Conservation (phyloP, 2,329 filamentous ascomycete species). For the Fusarium piperis region DNA sequence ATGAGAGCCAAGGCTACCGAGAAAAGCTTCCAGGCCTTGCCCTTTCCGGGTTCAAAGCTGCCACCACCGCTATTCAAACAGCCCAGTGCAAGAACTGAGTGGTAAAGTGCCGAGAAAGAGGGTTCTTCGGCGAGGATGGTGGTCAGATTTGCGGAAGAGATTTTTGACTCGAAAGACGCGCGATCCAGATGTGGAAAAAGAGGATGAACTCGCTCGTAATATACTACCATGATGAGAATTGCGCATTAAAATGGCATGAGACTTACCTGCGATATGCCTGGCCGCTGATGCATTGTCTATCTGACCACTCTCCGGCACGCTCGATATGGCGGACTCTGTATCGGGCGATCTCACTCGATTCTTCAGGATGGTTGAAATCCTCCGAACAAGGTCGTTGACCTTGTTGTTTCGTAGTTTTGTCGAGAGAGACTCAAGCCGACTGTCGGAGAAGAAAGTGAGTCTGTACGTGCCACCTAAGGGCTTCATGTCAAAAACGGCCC, state of each 20-base stretch:
- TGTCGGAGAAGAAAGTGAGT: conserved; percentile 36
- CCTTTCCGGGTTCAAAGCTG: conserved; percentile 35
- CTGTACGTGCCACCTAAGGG: conserved; percentile 28
- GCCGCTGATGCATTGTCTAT: conserved; percentile 4
- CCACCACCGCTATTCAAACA: conserved; percentile 29
- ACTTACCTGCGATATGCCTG: conserved; percentile 20
- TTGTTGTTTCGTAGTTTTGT: conserved; percentile 34
- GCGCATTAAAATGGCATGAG: neutral
- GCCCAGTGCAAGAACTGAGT: conserved; percentile 31
- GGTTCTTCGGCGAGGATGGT: conserved; percentile 2
- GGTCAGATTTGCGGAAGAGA: neutral
- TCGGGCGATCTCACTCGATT: conserved; percentile 22
- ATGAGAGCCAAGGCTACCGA: conserved; percentile 23
- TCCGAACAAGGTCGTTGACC: conserved; percentile 30
- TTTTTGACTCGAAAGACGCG: conserved; percentile 12
- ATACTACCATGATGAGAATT: conserved; percentile 6
- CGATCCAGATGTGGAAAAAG: conserved; percentile 30
- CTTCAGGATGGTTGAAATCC: conserved; percentile 31
- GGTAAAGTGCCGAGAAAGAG: conserved; percentile 30
- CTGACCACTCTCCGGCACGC: neutral
- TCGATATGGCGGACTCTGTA: neutral
- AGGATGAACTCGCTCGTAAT: conserved; percentile 36
- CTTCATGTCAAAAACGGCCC: neutral
- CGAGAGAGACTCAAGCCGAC: conserved; percentile 28
- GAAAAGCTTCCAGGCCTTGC: conserved; percentile 32